Base-by-base conservation (phyloP, 192 early-diverging fungal genomes). In the Coemansia sp. region DNA sequence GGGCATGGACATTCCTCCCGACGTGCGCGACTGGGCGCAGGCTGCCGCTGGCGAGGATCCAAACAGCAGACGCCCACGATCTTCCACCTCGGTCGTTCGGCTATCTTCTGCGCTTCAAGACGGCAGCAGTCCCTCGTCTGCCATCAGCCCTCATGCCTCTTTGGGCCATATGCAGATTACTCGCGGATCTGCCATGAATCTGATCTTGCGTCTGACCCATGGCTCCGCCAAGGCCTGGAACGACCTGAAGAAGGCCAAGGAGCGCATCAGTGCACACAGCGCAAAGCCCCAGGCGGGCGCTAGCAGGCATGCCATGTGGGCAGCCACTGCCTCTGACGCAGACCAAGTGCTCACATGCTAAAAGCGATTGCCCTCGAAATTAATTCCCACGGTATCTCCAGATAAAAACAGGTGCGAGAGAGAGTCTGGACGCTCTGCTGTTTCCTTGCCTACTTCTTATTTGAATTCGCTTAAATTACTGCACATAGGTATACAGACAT, bases 171-270 rank as follows among this genome's bases (percentile, higher is more conserved):
- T 12, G 52, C 15, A 38, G 37, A 18, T 85, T 40, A 87, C 80
- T 0, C 87, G 87, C 32, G 92, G 91, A 9, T 82, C 81, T 24
- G 92, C 91, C 1, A 80, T 86, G 48, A 87, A 91, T 66, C 52
- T 94, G 43, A 85, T 92, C 38, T 76, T 83, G 19, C 70, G 80
- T 14, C 37, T 87, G 32, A 72, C 63, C 1, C 72, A 82, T 50
- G 90, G 90, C 1, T 77, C 78, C 7, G 58, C 66, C 5, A 80
- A 77, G 52, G 60, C 66, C 17, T 86, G 86, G 86, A 75, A 26
- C 37, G 22, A 60, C 15, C 3, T 40, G 15, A 41, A 52, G 15
- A 55, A 36, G 35, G 56, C 42, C 32, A 32, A 43, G 22, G 43
- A 39, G 26, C 32, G 55, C 36, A 43, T 63, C 6, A n/a, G 26